phyloP scores from a whole-genome alignment of 306 rosid genomes.

The Calophaca sinica region DNA sequence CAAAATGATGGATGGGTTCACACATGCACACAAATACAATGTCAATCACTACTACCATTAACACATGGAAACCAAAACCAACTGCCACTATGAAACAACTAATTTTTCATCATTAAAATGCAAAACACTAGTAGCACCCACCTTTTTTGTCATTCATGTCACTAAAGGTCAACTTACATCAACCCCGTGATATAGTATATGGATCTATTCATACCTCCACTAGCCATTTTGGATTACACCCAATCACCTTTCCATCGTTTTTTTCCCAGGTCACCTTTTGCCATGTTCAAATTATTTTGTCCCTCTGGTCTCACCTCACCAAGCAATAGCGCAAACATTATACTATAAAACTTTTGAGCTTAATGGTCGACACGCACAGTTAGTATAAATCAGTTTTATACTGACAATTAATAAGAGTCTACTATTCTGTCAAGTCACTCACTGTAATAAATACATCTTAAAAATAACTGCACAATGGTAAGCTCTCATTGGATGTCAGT shows the following conservation, averaged over 20 bases:
- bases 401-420: no score
- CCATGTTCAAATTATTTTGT: constrained; percentile 59
- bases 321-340: constrained; percentile 14
- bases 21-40: constrained; percentile 49
- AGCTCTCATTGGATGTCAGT: no score
- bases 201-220: constrained; percentile 48
- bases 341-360: neutral
- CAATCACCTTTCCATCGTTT: constrained; percentile 25
- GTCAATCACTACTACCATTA: constrained; percentile 50
- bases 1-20: constrained; percentile 32
- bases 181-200: constrained; percentile 18
- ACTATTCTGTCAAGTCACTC: no score
- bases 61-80: constrained; percentile 76
- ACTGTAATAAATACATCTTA: no score
- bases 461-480: no score
- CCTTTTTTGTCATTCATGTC: constrained; percentile 64
- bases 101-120: constrained; percentile 63
- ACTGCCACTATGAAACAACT: constrained; percentile 65
- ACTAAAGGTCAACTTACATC: constrained; percentile 62
- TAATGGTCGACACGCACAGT: no score
- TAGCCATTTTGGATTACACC: constrained; percentile 38
- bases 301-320: constrained; percentile 39
- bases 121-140: constrained; percentile 50
- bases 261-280: constrained; percentile 42
- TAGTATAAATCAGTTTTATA: no score